Conservation (phyloP, 1,284 basidiomycete genomes). For the Cutaneotrichosporon mucoides region DNA sequence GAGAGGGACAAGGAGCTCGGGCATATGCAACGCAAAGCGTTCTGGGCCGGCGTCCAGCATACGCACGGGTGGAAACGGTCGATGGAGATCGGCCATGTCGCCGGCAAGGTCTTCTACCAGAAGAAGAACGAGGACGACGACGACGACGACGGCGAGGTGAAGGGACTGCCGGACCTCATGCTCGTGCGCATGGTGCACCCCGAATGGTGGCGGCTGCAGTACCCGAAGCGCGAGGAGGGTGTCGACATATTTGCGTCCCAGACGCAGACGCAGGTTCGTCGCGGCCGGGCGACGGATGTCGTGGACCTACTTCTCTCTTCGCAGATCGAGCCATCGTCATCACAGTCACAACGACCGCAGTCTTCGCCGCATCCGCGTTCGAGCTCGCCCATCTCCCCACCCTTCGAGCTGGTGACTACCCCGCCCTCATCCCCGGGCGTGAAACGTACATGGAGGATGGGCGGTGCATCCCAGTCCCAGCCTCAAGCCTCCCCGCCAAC, state of each 20-base stretch:
- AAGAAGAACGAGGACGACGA: not conserved
- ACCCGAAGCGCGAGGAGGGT: not conserved
- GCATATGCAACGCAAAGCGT: constrained; percentile 2
- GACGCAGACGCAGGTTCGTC: not conserved
- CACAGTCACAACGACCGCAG: too few species aligned
- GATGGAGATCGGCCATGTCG: not conserved
- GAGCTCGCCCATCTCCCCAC: not conserved
- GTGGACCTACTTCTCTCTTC: not conserved
- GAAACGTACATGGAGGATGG: too few species aligned
- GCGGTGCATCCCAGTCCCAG: too few species aligned
- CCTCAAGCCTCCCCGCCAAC: too few species aligned
- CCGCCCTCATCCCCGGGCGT: not conserved
- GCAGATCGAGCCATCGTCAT: too few species aligned
- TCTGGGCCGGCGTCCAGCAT: constrained; percentile 1
- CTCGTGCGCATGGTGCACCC: constrained; percentile 34
- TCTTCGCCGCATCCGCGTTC: not conserved
- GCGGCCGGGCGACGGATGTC: not conserved
- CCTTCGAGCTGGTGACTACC: not conserved
- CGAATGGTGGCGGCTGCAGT: constrained; percentile 25
- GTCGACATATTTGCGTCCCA: not conserved
- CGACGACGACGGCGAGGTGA: not conserved
- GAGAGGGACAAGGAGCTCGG: constrained; percentile 8
- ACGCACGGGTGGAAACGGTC: not conserved
- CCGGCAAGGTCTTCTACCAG: not conserved
- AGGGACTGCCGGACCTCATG: constrained; percentile 23